Evolutionary conservation across 2,329 filamentous ascomycete genomes (phyloP), one percentile per base, ranked within the genome.

Genomic region (Calonectria montana): DNA sequence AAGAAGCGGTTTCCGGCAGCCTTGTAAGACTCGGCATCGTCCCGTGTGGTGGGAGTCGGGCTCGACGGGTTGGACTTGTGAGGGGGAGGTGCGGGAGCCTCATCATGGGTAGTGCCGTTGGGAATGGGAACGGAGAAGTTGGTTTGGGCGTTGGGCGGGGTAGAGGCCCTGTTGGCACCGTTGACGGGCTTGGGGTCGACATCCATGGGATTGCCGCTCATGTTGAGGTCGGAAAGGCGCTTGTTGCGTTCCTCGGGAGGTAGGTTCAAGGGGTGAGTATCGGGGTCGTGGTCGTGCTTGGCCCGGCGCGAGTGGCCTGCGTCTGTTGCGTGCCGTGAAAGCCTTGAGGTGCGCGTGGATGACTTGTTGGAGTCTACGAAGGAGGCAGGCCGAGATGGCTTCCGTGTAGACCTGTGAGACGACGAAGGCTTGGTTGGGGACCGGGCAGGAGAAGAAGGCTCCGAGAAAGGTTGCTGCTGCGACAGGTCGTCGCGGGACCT

Each of bases 1-100:
- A 98, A 99, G 81, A 94, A 96, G 81, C 97, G 97, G 87, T 99
- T 99, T 71, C 97, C 97, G 2, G 94, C 91, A 78, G 94, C 91
- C 88, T 99, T 99, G 90, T 93, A 98, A 15, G 91, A 89, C 85
- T 99, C 97, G 29, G 96, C 95, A 81, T 98, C 94, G 66, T 96
- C 94, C 48, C 85, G 83, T 27, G 87, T 83, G 41, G 85, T 87
- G 53, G 87, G 85, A 62, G 86, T 85, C 50, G 90, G 91, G 81
- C 89, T 92, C 67, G 88, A 88, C 53, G 90, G 89, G 80, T 89
- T 90, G 31, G 90, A 91, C 78, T 90, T 88, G 84, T 96, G 94
- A 71, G 93, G 94, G 64, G 94, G 94, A 65, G 94, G 94, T 43
- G 89, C 87, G 13, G 94, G 94, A 65, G 83, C 86, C 53, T 86